Conservation (phyloP, 2,329 filamentous ascomycete species). For the Colletotrichum spaethianum region DNA sequence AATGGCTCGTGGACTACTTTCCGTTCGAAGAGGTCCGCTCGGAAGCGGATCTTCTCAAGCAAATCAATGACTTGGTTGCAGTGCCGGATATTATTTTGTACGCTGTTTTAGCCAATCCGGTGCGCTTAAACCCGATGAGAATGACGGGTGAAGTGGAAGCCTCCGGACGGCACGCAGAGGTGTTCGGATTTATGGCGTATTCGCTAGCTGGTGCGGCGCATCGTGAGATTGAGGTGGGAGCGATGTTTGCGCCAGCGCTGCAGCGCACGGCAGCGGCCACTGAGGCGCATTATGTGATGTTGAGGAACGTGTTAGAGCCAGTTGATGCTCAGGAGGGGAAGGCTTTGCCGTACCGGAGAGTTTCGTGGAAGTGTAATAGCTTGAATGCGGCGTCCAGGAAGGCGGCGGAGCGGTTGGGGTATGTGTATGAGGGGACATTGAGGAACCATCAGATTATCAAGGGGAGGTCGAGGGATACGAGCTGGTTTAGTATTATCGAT, state of each 20-base stretch:
- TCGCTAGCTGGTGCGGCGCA: not conserved
- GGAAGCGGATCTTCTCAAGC: not conserved
- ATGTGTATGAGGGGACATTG: not conserved
- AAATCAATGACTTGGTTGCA: not conserved
- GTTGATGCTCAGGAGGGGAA: not conserved
- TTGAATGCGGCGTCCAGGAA: not conserved
- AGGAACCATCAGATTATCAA: not conserved
- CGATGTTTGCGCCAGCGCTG: not conserved
- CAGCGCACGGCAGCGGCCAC: not conserved
- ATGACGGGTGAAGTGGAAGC: not conserved
- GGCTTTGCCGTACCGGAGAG: not conserved
- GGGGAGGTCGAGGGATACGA: constrained; percentile 1
- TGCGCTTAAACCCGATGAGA: not conserved
- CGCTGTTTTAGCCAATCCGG: not conserved
- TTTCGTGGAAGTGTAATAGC: constrained; percentile 6
- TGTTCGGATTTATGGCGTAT: not conserved
- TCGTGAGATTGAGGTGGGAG: not conserved
- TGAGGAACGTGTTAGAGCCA: not conserved
- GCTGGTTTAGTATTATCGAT: not conserved
- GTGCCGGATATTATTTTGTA: not conserved
- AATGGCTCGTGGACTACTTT: not conserved
- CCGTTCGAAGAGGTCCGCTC: not conserved
- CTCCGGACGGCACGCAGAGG: not conserved
- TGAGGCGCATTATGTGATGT: not conserved
- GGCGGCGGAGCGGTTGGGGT: not conserved